Evolutionary conservation across 208 protist species (phyloP).

Genomic region (Novymonas esmeraldas): DNA sequence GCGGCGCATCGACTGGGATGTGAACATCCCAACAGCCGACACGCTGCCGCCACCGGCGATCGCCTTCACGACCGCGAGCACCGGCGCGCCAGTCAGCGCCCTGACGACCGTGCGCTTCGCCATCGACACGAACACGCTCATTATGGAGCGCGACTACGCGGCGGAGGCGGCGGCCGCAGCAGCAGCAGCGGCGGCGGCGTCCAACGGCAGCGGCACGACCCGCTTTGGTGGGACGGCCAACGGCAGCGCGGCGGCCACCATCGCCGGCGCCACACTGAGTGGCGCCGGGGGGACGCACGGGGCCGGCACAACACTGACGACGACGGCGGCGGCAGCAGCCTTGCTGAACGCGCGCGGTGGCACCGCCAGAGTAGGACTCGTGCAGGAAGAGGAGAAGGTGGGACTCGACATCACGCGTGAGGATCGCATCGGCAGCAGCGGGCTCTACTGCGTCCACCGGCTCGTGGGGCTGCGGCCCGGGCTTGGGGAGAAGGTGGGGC

Average conservation of each 20-base stretch:
- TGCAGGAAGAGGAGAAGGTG: slow-evolving; percentile 23
- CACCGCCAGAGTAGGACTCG: background rate
- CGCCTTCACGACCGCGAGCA: slow-evolving; percentile 42
- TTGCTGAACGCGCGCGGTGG: background rate
- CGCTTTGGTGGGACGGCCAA: background rate
- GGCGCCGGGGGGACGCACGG: background rate
- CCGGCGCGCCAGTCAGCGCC: slow-evolving; percentile 32
- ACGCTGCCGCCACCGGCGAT: slow-evolving; percentile 57
- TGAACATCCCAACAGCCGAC: slow-evolving; percentile 50
- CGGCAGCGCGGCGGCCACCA: background rate
- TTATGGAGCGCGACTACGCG: slow-evolving; percentile 24
- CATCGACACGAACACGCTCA: slow-evolving; percentile 37
- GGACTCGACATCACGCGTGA: slow-evolving; percentile 24
- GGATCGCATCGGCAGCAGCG: slow-evolving; percentile 36
- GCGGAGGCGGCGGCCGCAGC: slow-evolving; percentile 9
- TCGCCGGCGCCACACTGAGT: background rate
- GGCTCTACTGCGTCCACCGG: slow-evolving; percentile 42
- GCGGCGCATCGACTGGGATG: slow-evolving; percentile 58
- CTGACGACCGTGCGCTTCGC: slow-evolving; percentile 22
- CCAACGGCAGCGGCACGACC: too few relatives aligned
- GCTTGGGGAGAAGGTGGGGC: slow-evolving; percentile 57
- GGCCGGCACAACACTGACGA: background rate
- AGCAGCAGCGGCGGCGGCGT: background rate
- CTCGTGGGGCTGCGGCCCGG: slow-evolving; percentile 57
- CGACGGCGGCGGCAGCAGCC: background rate